Evolutionary conservation across 192 early-diverging fungal genomes (phyloP).

Genomic region (Rhizophagus clarus): DNA sequence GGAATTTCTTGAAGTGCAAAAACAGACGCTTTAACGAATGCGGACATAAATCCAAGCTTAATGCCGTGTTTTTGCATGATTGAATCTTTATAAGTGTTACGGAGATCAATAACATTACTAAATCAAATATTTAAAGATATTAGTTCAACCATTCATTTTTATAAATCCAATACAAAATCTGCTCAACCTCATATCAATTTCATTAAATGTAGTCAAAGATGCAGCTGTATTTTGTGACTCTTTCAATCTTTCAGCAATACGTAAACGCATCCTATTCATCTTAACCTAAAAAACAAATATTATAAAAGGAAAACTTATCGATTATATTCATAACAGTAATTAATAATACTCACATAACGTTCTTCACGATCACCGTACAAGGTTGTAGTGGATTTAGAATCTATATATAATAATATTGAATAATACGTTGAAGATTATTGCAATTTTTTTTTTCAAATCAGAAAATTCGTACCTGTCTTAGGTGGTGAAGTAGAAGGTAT

Average conservation of each 20-base stretch:
- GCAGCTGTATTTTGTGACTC: constrained; percentile 96
- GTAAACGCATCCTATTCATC: constrained; percentile 98
- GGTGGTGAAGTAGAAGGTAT: neutral
- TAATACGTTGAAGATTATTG: neutral
- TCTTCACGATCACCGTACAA: neutral
- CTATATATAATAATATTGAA: neutral
- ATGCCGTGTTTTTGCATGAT: constrained; percentile 93
- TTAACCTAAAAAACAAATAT: constrained; percentile 58
- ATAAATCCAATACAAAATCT: neutral
- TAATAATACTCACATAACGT: neutral
- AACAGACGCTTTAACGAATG: constrained; percentile 91
- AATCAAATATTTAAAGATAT: neutral
- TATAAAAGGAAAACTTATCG: neutral
- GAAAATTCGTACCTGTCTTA: neutral
- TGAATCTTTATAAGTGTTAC: constrained; percentile 91
- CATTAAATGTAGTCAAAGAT: constrained; percentile 98
- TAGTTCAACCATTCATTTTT: neutral
- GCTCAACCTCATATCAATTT: constrained; percentile 87
- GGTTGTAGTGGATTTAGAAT: neutral
- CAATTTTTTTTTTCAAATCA: neutral
- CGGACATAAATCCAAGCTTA: constrained; percentile 98
- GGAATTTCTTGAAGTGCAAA: constrained; percentile 88
- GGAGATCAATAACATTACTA: constrained; percentile 87
- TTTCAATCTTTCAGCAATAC: constrained; percentile 94
- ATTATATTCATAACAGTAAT: neutral